A percentile compares a stretch with the other conserved stretches of the same genome.
These are phyloP conservation scores for Nidularia sp. DNA, from an alignment of 768 basidiomycete species.

Conservation along the genomic window DNA sequence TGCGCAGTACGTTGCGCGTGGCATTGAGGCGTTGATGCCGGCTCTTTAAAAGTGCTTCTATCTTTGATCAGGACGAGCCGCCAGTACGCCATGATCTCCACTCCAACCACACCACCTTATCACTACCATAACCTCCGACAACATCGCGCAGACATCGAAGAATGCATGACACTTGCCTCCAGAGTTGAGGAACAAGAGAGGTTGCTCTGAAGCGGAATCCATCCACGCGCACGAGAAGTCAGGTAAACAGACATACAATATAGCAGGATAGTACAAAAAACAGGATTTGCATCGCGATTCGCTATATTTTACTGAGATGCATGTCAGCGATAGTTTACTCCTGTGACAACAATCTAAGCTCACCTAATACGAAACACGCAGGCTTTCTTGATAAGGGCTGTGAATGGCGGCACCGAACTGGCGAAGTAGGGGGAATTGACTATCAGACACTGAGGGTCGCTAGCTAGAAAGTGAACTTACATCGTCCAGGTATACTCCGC, in stretches of 20 bases:
- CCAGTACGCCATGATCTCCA: too few species aligned
- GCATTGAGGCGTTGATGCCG: too few species aligned
- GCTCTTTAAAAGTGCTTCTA: too few species aligned
- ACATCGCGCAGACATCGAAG: too few species aligned
- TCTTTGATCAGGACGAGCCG: too few species aligned
- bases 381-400: conserved; percentile 35
- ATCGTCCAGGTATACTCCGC: neutral
- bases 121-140: too few species aligned
- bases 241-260: neutral
- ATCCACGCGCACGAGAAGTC: neutral
- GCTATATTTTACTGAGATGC: neutral
- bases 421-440: conserved; percentile 4
- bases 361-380: conserved; percentile 32
- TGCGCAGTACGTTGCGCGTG: too few species aligned
- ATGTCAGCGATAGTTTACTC: neutral
- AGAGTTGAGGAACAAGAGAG: too few species aligned
- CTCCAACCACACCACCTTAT: too few species aligned
- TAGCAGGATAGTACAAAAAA: neutral
- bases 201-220: neutral
- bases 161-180: too few species aligned
- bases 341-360: neutral
- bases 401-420: conserved; percentile 3
- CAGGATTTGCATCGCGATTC: neutral
- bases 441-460: conserved; percentile 4
- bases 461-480: neutral